Evolutionary conservation across 306 rosid species (phyloP), one percentile per base, ranked within the genome.

Genomic region (Malus sieversii): DNA sequence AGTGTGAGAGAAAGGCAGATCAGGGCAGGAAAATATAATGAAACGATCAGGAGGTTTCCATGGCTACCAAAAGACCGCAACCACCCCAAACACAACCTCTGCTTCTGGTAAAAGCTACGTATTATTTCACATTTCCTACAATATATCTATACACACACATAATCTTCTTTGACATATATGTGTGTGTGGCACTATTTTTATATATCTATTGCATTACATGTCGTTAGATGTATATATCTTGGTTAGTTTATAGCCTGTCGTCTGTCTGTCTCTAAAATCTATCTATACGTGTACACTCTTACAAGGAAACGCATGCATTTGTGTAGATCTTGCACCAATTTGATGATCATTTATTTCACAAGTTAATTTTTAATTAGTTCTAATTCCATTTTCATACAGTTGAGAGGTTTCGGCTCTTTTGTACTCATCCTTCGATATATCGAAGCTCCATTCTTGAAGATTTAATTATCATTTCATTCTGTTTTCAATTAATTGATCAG

Each of bases 21-120:
- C 68, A 15, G 23, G 42, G 57, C 20, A 66, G 62, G 29, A 57
- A 45, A 15, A 61, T 29, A 42, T 29, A 42, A 87, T 89, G 97
- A 92, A 89, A 38, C 73, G 74, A 14, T 48, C 55, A 75, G 86
- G 72, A 72, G 94, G 89, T 81, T 91, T 86, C 81, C 90, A 89
- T 70, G 94, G 97, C 81, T 91, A 84, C 78, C 86, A 87, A 84
- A 91, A 85, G 87, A 84, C 79, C 19, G 18, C 1, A 85, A 84
- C 81, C 18, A 8, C 4, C 76, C 81, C 87, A 79, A 84, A 72
- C 83, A 29, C 82, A 20, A 73, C 66, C 71, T 70, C 91, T 48
- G 55, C 19, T 15, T 14, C 63, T 23, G 67, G 63, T 15, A 38
- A 73, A 38, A 15, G 15, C 55, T 1, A 14, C 52, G 52, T 14